Percentiles rank a stretch among this genome's conserved stretches.
These are phyloP conservation scores for Pichia sp. DNA, from an alignment of 1,139 yeast species.

Conservation along the genomic window DNA sequence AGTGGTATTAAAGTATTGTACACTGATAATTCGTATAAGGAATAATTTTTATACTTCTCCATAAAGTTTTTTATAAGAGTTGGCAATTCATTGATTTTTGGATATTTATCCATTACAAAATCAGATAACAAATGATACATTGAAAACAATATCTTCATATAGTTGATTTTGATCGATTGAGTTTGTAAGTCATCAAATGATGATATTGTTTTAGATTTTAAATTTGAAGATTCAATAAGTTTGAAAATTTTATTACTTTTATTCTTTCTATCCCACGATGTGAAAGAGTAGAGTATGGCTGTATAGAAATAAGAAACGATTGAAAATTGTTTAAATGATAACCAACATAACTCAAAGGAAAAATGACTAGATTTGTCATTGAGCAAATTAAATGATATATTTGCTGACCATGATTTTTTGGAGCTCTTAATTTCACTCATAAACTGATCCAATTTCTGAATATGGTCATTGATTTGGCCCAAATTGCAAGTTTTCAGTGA, in stretches of 20 bases:
- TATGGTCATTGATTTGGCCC: slow-evolving; percentile 23
- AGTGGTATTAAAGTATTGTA: slow-evolving; percentile 34
- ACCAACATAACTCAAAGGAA: slow-evolving; percentile 32
- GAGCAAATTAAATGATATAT: slow-evolving; percentile 29
- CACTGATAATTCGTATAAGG: slow-evolving; percentile 32
- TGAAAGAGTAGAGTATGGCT: slow-evolving; percentile 26
- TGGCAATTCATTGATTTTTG: slow-evolving; percentile 15
- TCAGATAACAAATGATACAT: slow-evolving; percentile 34
- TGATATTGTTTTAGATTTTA: not conserved
- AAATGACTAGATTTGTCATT: slow-evolving; percentile 4
- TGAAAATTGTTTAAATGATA: slow-evolving; percentile 38
- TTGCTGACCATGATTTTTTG: slow-evolving; percentile 19
- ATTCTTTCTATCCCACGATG: slow-evolving; percentile 31
- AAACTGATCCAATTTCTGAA: slow-evolving; percentile 28
- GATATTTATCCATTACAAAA: slow-evolving; percentile 27
- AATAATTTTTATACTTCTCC: slow-evolving; percentile 30
- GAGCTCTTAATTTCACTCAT: slow-evolving; percentile 19
- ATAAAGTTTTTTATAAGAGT: slow-evolving; percentile 30
- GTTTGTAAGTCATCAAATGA: slow-evolving; percentile 16
- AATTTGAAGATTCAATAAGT: not conserved
- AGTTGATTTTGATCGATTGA: slow-evolving; percentile 26
- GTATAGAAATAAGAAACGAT: slow-evolving; percentile 33
- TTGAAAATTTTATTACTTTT: slow-evolving; percentile 34
- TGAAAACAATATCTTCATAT: slow-evolving; percentile 27
- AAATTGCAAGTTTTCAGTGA: slow-evolving; percentile 29